Percentiles rank a stretch among this genome's conserved stretches.
phyloP scores from a whole-genome alignment of 192 early-diverging fungal genomes.

The Chytriomyces sp. region DNA sequence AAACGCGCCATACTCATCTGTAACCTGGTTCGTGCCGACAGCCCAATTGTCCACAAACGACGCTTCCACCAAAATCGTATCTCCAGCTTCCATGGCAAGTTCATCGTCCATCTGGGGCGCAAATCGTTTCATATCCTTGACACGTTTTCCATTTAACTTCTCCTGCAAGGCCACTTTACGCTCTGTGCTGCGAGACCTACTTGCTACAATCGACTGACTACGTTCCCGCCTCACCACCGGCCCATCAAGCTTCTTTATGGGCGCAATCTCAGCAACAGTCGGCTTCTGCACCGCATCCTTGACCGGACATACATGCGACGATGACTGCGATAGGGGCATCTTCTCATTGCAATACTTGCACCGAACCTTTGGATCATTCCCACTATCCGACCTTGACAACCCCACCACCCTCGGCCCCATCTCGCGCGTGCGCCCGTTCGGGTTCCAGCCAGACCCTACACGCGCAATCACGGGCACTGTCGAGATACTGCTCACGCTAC shows the following conservation, averaged over 20 bases:
- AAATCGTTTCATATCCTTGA: conserved; percentile 33
- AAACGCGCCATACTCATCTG: conserved; percentile 74
- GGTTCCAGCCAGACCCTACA: too few species aligned
- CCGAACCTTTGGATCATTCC: conserved; percentile 31
- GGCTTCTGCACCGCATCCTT: not conserved
- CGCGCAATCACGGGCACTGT: not conserved
- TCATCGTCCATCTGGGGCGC: conserved; percentile 68
- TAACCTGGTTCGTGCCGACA: conserved; percentile 75
- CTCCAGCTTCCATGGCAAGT: conserved; percentile 69
- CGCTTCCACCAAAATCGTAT: conserved; percentile 73
- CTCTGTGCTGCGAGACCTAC: not conserved
- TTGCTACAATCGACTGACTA: not conserved
- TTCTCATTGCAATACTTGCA: conserved; percentile 31
- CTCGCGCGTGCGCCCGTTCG: too few species aligned
- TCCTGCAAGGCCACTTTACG: not conserved
- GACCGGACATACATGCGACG: conserved; percentile 16
- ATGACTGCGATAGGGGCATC: conserved; percentile 17
- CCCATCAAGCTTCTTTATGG: too few species aligned
- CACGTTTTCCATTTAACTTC: conserved; percentile 18
- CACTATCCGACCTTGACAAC: not conserved
- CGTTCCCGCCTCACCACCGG: not conserved
- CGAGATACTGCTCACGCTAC: not conserved
- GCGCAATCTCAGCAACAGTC: not conserved
- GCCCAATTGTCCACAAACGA: conserved; percentile 91
- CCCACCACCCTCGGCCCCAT: too few species aligned